Evolutionary conservation across 768 basidiomycete genomes (phyloP), one percentile per base, ranked within the genome.

Genomic region (Russula abietina): DNA sequence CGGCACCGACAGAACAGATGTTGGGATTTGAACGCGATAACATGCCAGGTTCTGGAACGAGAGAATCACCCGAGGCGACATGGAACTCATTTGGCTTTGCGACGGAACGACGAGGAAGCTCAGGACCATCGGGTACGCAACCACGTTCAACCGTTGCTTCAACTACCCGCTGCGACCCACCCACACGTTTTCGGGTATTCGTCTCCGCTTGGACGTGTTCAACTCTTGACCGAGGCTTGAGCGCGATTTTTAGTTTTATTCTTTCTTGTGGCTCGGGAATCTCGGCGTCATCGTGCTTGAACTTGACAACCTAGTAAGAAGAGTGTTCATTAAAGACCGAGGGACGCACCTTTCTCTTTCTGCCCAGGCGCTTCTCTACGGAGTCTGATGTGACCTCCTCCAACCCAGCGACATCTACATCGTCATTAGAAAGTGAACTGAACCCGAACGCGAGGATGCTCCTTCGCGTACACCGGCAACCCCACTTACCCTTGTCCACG

Each of bases 271-370:
- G 14, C 16, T 11, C 41, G 5, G 41, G 9, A 14, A 6, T 8
- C 28, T 36, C 11, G 28, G 26, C 8, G 28, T 38, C 50, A 9
- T 52, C 51, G 10, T 39, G 56, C 8, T 32, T 51, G 26, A 24
- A 22, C 45, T 60, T 60, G 33, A 55, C 28, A 10, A 7, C 19
- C 22, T 17, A 39, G 38, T 46, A 54, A 60, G 51, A 26, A 26
- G 10, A 30, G n/a, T 3, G 16, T 12, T 55, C 0, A 36, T n/a
- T 4, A 41, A 17, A 54, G 22, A 36, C 12, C 32, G 46, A 60
- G 39, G 19, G 3, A 12, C 59, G 30, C 26, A 60, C 60, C 3
- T 46, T 61, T 61, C 53, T 55, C 51, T 59, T 39, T 11, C 19
- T 24, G 24, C 33, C 22, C 10, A 11, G 43, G 19, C 36, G n/a